Base-by-base conservation (phyloP, 148 eudicot genomes). In the Spergularia marina region DNA sequence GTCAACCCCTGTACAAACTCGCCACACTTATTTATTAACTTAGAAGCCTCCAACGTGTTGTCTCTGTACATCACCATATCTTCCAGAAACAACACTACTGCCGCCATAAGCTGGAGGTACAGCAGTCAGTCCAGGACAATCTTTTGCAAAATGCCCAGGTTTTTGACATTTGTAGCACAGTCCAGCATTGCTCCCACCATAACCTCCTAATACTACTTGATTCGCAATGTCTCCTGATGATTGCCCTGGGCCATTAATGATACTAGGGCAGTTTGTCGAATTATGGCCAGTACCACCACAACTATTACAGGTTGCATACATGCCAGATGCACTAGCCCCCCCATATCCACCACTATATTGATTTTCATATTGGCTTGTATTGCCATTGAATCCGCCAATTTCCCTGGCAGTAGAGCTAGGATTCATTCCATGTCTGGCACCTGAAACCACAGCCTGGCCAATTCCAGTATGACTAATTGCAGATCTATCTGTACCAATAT, bases 131-230 rank as follows among this genome's bases (percentile, higher is more conserved):
- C 85, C 84, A 41, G 97, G 97, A 55, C 97, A 94, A 72, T 94
- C 87, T 70, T 74, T 86, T 0, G 98, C 93, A 86, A 86, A 89
- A 79, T 94, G 98, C 75, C 98, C 98, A 55, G 57, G 0, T 65
- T 89, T 87, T 75, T 90, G 88, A 76, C 98, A 91, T 69, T 94
- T 91, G 39, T 10, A 94, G 80, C 98, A 94, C 77, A 83, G 83
- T 61, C 74, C 75, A 18, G 74, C 66, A 36, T 58, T 73, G 80
- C 75, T 71, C n/a, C 79, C 81, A 13, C 82, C 77, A 51, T 61
- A 54, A 69, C 71, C 74, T 57, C 83, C 85, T 51, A 87, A 10
- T 51, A 70, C 51, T 41, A 69, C 47, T 54, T 58, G 83, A 79
- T 74, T 84, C 36, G 30, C 65, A 68, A 66, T 79, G 56, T 68